These are phyloP conservation scores for Ambrosiella beaveri DNA, from an alignment of 2,329 filamentous ascomycete genomes.

Conservation along the genomic window DNA sequence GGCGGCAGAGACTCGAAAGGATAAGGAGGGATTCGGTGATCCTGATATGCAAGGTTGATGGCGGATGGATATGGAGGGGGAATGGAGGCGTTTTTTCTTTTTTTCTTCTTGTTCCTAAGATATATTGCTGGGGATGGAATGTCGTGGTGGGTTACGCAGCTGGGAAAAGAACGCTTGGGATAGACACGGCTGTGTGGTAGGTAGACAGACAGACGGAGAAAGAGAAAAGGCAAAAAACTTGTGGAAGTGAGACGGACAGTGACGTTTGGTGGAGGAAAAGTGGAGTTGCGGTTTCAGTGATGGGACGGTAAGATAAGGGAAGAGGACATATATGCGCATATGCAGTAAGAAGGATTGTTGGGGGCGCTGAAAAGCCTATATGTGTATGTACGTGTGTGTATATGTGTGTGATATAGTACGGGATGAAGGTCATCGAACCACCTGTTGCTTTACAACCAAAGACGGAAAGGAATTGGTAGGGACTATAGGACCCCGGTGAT, in stretches of 20 bases:
- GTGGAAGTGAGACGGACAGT: background rate
- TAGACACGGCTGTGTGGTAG: background rate
- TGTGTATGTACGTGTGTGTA: no score
- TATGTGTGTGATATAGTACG: no score
- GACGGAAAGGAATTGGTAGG: no score
- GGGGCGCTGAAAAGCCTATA: no score
- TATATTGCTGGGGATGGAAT: background rate
- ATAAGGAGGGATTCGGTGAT: no score
- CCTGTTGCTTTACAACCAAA: no score
- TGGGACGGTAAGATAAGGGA: slow-evolving; percentile 1
- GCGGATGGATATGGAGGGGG: background rate
- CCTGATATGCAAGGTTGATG: no score
- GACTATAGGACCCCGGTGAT: no score
- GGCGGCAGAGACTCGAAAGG: no score
- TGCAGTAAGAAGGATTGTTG: no score
- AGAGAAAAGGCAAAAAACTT: background rate
- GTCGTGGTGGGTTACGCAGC: background rate
- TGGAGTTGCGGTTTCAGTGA: background rate
- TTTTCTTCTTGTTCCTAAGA: background rate
- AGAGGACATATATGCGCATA: background rate
- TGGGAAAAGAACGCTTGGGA: background rate
- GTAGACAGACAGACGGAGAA: background rate
- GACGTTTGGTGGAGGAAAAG: background rate
- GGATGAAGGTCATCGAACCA: no score
- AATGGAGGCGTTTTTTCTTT: no score